These are phyloP conservation scores for Avena eriantha DNA, from an alignment of 176 grass and related monocot species.

Conservation along the genomic window DNA sequence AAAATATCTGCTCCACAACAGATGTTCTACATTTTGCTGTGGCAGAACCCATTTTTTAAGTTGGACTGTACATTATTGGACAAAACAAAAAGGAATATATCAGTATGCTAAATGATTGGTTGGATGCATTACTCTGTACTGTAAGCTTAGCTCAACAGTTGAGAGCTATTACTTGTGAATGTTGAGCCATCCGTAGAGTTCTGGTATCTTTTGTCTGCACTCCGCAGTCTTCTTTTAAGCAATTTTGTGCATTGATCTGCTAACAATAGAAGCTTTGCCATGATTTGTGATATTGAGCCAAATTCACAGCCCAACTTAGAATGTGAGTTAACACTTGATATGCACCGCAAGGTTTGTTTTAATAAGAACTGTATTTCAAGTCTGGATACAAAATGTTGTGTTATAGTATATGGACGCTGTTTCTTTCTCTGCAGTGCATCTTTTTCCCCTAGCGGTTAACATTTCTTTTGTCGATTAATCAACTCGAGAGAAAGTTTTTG, in stretches of 20 bases:
- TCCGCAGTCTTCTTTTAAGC: neutral
- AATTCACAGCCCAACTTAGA: neutral
- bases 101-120: slow-evolving; percentile 30
- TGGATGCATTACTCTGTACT: neutral
- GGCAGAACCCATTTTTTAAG: slow-evolving; percentile 37
- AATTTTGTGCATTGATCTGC: neutral
- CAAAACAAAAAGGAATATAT: slow-evolving; percentile 23
- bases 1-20: slow-evolving; percentile 29
- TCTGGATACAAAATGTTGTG: neutral
- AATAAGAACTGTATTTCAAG: neutral
- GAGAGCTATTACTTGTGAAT: neutral
- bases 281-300: no score
- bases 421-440: neutral
- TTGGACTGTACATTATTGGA: slow-evolving; percentile 2
- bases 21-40: slow-evolving; percentile 43
- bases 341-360: neutral
- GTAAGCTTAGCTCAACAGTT: slow-evolving; percentile 14
- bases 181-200: neutral
- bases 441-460: neutral
- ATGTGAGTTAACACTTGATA: neutral
- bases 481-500: no score
- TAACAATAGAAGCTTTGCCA: neutral
- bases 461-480: no score
- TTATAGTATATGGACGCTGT: neutral
- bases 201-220: neutral